Base-by-base conservation (phyloP, 495 filamentous ascomycete species). In the Cudoniella acicularis region DNA sequence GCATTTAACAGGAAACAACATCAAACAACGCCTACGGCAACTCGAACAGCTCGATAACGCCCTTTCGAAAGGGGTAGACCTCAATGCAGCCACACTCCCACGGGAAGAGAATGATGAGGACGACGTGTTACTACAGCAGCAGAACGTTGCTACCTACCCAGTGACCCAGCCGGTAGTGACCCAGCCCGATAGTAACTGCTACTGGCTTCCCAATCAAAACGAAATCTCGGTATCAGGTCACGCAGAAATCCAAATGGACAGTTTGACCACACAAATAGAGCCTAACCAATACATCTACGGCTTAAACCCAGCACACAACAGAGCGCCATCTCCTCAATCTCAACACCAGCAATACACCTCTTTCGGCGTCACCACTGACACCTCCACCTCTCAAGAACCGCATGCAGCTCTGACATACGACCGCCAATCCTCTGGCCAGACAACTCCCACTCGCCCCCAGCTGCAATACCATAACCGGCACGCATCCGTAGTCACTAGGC, bases 1-100 rank as follows among this genome's bases (percentile, higher is more conserved):
- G 4, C n/a, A 8, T 48, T 27, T 55, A 61, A 53, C 61, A 73
- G 40, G 63, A 63, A 9, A 52, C n/a, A 52, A 52, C 23, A n/a
- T 52, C 49, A 52, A 52, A 36, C 49, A 23, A n/a, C n/a, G 49
- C n/a, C 13, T 52, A 25, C n/a, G 23, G 49, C 22, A 26, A 17
- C 49, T 52, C 49, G 49, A 21, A 17, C 23, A 23, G 26, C 49
- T 26, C 22, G 16, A 48, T n/a, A 48, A 17, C n/a, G 45, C 21
- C 45, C 8, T 48, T 22, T 48, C 21, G 30, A 36, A 36, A 36
- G 30, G 30, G 30, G 30, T 22, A 8, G 45, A 17, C 21, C 21
- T 22, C 8, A 48, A 17, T 17, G 45, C 45, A 48, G 16, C 45
- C 17, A 22, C 45, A 48, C 16, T 22, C 45, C n/a, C 16, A 4